These are phyloP conservation scores for Fusarium sp. DNA, from an alignment of 2,329 filamentous ascomycete species.

Conservation along the genomic window DNA sequence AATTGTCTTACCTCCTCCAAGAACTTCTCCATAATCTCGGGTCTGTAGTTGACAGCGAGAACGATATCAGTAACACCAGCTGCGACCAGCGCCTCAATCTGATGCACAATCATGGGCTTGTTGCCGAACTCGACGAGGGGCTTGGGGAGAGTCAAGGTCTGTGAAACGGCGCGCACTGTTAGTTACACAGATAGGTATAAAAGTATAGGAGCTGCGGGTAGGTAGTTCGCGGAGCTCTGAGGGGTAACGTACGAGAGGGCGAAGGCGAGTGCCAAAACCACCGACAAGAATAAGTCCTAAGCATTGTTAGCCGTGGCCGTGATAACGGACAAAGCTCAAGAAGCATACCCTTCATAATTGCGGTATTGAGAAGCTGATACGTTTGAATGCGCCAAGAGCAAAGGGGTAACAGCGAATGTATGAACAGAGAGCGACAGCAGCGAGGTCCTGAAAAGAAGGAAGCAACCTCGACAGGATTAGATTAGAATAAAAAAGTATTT, in stretches of 20 bases:
- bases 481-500: slow-evolving; percentile 42
- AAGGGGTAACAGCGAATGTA: slow-evolving; percentile 44
- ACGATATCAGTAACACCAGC: slow-evolving; percentile 98
- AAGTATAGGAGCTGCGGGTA: slow-evolving; percentile 21
- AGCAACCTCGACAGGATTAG: slow-evolving; percentile 47
- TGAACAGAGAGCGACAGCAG: slow-evolving; percentile 43
- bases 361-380: slow-evolving; percentile 41
- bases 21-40: slow-evolving; percentile 96
- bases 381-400: slow-evolving; percentile 38
- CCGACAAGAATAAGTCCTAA: slow-evolving; percentile 98
- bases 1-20: slow-evolving; percentile 80
- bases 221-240: slow-evolving; percentile 31
- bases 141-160: slow-evolving; percentile 98
- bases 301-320: slow-evolving; percentile 38
- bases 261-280: slow-evolving; percentile 97
- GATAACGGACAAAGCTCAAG: background rate
- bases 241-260: slow-evolving; percentile 83
- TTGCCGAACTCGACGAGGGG: slow-evolving; percentile 98
- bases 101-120: slow-evolving; percentile 99
- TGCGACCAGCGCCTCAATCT: slow-evolving; percentile 93
- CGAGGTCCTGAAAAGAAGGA: slow-evolving; percentile 45
- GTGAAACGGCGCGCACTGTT: slow-evolving; percentile 44
- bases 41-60: slow-evolving; percentile 97
- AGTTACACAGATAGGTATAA: slow-evolving; percentile 25
- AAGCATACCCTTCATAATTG: slow-evolving; percentile 57